Evolutionary conservation across 805 yeast species (phyloP).

Genomic region (Lipomyces lipofer): DNA sequence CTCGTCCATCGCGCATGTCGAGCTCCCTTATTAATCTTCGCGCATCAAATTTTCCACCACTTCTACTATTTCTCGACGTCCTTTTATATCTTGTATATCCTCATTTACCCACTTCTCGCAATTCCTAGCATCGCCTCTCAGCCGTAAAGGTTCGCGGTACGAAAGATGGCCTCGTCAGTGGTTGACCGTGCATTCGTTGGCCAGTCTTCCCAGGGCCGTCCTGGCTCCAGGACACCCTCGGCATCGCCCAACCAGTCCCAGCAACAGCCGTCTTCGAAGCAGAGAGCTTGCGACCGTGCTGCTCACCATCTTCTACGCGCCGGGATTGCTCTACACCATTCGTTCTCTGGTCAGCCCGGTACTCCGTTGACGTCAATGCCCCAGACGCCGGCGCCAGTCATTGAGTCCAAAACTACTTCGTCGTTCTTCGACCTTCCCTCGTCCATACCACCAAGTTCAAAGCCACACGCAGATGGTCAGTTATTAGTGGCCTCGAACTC

Average conservation of each 20-base stretch:
- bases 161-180: background rate
- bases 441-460: background rate
- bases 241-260: background rate
- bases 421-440: conserved; percentile 1
- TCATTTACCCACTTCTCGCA: background rate
- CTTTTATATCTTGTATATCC: too few species aligned
- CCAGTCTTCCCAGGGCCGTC: background rate
- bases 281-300: background rate
- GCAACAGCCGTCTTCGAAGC: background rate
- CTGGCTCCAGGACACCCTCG: too few species aligned
- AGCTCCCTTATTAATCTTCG: background rate
- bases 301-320: background rate
- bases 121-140: background rate
- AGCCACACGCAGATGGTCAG: too few species aligned
- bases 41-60: background rate
- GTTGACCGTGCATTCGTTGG: too few species aligned
- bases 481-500: too few species aligned
- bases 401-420: background rate
- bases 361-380: background rate
- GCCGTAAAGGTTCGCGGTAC: background rate
- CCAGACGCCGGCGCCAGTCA: background rate
- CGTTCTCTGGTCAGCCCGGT: background rate
- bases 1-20: background rate
- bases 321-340: background rate
- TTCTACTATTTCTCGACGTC: background rate